Evolutionary conservation across 192 early-diverging fungal genomes (phyloP).

Genomic region (Polychytrium aggregatum): DNA sequence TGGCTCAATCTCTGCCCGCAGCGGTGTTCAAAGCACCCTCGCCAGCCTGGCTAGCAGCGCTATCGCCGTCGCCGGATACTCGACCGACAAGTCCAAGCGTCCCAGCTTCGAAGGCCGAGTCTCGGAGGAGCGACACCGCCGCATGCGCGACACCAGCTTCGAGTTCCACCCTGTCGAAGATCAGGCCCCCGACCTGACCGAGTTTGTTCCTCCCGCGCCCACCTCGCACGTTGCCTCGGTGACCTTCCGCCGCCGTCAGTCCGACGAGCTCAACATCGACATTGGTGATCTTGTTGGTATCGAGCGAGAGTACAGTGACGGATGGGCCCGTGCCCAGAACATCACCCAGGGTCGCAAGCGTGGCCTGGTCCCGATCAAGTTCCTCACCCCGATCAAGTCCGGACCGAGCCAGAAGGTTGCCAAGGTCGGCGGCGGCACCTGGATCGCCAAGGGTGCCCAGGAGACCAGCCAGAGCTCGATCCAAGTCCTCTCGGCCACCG

Average conservation of each 20-base stretch:
- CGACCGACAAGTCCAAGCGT: too few relatives aligned
- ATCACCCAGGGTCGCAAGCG: constrained; percentile 38
- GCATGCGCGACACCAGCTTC: too few relatives aligned
- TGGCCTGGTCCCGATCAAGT: constrained; percentile 33
- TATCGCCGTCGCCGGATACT: too few relatives aligned
- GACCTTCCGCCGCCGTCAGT: constrained; percentile 15
- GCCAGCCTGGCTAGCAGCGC: too few relatives aligned
- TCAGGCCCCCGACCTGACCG: constrained; percentile 26
- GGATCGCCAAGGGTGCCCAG: constrained; percentile 1
- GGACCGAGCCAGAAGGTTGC: constrained; percentile 37
- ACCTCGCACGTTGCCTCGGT: constrained; percentile 36
- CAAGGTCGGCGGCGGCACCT: constrained; percentile 2
- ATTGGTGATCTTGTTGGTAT: constrained; percentile 44
- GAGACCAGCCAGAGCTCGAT: too few relatives aligned
- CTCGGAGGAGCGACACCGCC: neutral
- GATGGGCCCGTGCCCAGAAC: constrained; percentile 42
- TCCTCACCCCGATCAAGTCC: constrained; percentile 29
- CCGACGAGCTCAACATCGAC: constrained; percentile 35
- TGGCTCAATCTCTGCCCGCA: too few relatives aligned
- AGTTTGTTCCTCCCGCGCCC: constrained; percentile 30
- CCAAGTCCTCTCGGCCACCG: too few relatives aligned
- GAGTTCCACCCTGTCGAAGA: constrained; percentile 26
- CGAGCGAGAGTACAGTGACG: constrained; percentile 36
- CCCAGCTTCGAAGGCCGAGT: neutral
- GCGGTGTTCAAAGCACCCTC: too few relatives aligned